Conservation (phyloP, 2,329 filamentous ascomycete species). For the Penicillium olsonii region DNA sequence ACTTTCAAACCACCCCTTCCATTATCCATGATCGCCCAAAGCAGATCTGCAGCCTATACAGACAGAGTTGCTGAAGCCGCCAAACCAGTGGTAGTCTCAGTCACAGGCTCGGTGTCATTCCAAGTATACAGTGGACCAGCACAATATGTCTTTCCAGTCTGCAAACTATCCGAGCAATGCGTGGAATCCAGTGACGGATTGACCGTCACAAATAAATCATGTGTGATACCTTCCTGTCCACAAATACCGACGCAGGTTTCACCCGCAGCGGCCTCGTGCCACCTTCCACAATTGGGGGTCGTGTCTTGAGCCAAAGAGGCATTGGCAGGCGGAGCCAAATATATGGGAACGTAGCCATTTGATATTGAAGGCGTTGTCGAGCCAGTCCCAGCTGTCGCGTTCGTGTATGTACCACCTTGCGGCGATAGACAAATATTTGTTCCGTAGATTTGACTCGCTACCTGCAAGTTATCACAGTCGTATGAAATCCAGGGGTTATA, state of each 20-base stretch:
- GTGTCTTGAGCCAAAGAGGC: conserved; percentile 20
- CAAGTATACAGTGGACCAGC: conserved; percentile 10
- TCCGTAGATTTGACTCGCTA: conserved; percentile 6
- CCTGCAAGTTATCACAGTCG: conserved; percentile 17
- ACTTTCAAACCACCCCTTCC: too few relatives aligned
- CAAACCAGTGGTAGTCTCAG: too few relatives aligned
- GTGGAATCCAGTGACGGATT: conserved; percentile 19
- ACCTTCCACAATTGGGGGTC: conserved; percentile 20
- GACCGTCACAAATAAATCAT: conserved; percentile 14
- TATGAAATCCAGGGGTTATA: conserved; percentile 21
- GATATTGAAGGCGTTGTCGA: neutral
- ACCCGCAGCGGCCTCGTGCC: conserved; percentile 13
- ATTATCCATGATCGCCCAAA: too few relatives aligned
- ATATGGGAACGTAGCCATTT: conserved; percentile 13
- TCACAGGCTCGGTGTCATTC: too few relatives aligned
- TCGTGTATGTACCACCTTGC: conserved; percentile 11
- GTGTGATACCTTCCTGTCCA: conserved; percentile 13
- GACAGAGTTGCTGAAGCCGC: too few relatives aligned
- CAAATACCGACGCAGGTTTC: conserved; percentile 25
- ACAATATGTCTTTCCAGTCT: conserved; percentile 18
- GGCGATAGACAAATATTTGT: conserved; percentile 14
- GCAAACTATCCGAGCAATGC: conserved; percentile 14
- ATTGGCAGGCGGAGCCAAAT: conserved; percentile 16
- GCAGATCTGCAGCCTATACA: too few relatives aligned
- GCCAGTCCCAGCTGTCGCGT: neutral